phyloP scores from a whole-genome alignment of 805 yeast species.

The Candida stauntonica region DNA sequence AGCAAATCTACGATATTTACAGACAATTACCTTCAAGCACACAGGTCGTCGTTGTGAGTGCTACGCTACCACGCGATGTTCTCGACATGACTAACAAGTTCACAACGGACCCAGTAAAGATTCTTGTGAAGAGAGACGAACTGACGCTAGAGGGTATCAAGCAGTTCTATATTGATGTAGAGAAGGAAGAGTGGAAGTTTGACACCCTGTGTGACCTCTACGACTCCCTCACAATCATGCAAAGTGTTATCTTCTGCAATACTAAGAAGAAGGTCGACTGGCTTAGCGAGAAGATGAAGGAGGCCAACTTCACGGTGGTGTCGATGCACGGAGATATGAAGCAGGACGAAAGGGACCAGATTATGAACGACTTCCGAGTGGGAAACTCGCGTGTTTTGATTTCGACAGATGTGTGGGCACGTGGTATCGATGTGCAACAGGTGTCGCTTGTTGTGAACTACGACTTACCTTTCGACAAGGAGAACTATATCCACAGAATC shows the following conservation, averaged over 20 bases:
- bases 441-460: conserved; percentile 93
- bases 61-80: conserved; percentile 90
- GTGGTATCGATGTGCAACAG: conserved; percentile 98
- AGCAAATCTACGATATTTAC: conserved; percentile 91
- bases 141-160: conserved; percentile 91
- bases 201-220: conserved; percentile 92
- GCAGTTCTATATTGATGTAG: conserved; percentile 88
- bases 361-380: conserved; percentile 93
- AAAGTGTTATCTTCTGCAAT: conserved; percentile 97
- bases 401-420: conserved; percentile 95
- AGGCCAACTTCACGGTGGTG: conserved; percentile 83
- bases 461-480: conserved; percentile 89
- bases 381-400: conserved; percentile 92
- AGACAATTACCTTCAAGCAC: conserved; percentile 75
- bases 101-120: conserved; percentile 90
- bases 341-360: conserved; percentile 89
- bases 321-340: conserved; percentile 97
- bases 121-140: conserved; percentile 91
- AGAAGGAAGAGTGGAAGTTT: conserved; percentile 89
- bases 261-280: conserved; percentile 93
- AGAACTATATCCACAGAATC: conserved; percentile 94
- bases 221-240: conserved; percentile 93
- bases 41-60: conserved; percentile 93
- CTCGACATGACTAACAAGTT: conserved; percentile 88
- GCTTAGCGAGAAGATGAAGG: conserved; percentile 74